These are phyloP conservation scores for Hibiscus mutabilis DNA, from an alignment of 345 rosid genomes.

Conservation along the genomic window DNA sequence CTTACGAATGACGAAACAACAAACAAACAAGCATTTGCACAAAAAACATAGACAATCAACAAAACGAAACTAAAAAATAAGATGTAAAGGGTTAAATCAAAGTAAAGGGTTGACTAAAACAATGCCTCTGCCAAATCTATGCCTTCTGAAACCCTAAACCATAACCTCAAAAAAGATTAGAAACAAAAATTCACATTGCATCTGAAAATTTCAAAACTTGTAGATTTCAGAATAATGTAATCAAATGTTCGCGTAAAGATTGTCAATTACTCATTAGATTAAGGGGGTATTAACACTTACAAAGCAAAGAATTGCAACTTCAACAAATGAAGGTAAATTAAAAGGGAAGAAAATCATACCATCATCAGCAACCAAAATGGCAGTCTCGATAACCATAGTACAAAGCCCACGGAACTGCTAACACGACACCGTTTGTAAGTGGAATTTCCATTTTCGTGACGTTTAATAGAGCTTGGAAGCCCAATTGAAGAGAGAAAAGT, in stretches of 20 bases:
- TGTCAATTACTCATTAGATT: not conserved
- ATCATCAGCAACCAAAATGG: conserved; percentile 23
- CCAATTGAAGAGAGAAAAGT: not conserved
- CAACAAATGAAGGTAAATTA: not conserved
- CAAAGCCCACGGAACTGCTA: not conserved
- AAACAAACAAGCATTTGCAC: not conserved
- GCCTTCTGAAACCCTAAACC: not conserved
- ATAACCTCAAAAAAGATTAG: not conserved
- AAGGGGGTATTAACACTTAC: not conserved
- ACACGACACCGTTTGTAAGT: not conserved
- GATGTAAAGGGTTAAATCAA: too few species aligned
- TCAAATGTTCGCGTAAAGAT: not conserved
- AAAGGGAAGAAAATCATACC: conserved; percentile 21
- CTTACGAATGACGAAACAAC: not conserved
- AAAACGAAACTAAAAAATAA: conserved; percentile 14
- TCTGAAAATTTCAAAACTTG: not conserved
- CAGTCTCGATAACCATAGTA: not conserved
- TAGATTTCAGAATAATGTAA: too few species aligned
- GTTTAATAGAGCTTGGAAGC: not conserved
- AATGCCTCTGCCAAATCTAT: not conserved
- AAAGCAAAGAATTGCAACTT: not conserved
- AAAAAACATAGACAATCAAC: conserved; percentile 14
- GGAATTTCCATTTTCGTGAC: not conserved
- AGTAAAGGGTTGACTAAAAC: not conserved
- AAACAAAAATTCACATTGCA: not conserved